Conservation (phyloP, 768 basidiomycete species). For the Pulveroboletus ravenelii region DNA sequence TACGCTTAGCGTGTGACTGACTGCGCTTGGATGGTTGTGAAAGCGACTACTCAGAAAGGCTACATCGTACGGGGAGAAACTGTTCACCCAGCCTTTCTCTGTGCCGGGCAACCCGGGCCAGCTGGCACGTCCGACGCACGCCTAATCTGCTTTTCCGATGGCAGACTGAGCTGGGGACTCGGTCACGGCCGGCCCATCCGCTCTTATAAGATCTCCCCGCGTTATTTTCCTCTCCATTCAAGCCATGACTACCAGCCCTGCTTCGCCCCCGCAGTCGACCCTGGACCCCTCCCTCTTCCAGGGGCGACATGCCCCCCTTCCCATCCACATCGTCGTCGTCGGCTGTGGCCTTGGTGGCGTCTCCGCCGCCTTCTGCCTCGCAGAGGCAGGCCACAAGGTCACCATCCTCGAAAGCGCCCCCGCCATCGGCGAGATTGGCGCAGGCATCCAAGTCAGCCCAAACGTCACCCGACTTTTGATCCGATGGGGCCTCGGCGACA, state of each 20-base stretch:
- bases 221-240: neutral
- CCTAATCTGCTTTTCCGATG: neutral
- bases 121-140: neutral
- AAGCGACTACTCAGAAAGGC: too few relatives aligned
- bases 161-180: neutral
- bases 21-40: neutral
- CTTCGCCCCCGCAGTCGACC: neutral
- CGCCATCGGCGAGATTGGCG: slow-evolving; percentile 42
- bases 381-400: slow-evolving; percentile 44
- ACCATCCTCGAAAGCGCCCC: slow-evolving; percentile 43
- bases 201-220: slow-evolving; percentile 3
- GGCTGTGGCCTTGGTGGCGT: slow-evolving; percentile 52
- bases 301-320: slow-evolving; percentile 19
- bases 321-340: slow-evolving; percentile 40
- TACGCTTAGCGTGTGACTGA: too few relatives aligned
- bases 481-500: slow-evolving; percentile 46
- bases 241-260: neutral
- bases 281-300: slow-evolving; percentile 13
- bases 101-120: too few relatives aligned
- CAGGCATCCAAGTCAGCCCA: slow-evolving; percentile 45
- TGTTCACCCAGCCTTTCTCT: neutral
- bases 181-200: slow-evolving; percentile 5
- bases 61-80: neutral
- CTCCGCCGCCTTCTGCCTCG: slow-evolving; percentile 41
- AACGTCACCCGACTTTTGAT: slow-evolving; percentile 44